Percentiles rank a stretch among this genome's conserved stretches.
Conservation (phyloP, 2,329 filamentous ascomycete genomes). For the Monascus ruber region DNA sequence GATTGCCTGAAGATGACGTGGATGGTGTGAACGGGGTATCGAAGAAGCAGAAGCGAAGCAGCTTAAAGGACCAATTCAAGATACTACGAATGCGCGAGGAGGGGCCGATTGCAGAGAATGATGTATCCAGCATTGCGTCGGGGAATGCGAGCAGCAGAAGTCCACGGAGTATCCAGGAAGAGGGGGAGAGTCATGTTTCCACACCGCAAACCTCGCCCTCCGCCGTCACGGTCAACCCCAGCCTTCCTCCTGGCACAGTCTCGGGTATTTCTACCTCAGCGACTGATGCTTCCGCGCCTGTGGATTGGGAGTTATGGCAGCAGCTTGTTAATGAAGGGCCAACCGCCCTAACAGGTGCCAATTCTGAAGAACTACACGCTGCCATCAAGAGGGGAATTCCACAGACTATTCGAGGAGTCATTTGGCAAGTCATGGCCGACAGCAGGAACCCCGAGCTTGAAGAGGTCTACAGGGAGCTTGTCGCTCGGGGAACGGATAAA, state of each 20-base stretch:
- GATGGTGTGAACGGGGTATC: conserved; percentile 39
- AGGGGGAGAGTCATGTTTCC: conserved; percentile 31
- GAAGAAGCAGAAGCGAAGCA: conserved; percentile 45
- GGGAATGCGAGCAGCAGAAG: conserved; percentile 34
- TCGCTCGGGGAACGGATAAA: conserved; percentile 68
- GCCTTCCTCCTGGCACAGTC: conserved; percentile 72
- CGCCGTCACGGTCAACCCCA: conserved; percentile 51
- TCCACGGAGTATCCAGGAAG: conserved; percentile 36
- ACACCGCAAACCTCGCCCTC: conserved; percentile 15
- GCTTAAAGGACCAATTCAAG: conserved; percentile 69
- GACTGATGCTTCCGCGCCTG: conserved; percentile 53
- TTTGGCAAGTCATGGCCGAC: conserved; percentile 94
- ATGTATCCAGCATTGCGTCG: conserved; percentile 41
- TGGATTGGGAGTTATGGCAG: conserved; percentile 99
- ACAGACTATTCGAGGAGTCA: conserved; percentile 88
- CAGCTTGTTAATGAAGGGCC: conserved; percentile 90
- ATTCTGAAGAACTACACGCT: conserved; percentile 75
- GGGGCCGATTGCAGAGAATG: conserved; percentile 47
- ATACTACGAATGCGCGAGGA: conserved; percentile 64
- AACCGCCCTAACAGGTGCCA: conserved; percentile 74
- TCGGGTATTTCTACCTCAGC: conserved; percentile 65
- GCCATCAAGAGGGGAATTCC: conserved; percentile 92
- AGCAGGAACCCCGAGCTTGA: conserved; percentile 91
- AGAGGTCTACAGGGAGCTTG: conserved; percentile 69
- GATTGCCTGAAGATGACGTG: conserved; percentile 57